Base-by-base conservation (phyloP, 164 flowering plant species). In the Dillenia turbinata region DNA sequence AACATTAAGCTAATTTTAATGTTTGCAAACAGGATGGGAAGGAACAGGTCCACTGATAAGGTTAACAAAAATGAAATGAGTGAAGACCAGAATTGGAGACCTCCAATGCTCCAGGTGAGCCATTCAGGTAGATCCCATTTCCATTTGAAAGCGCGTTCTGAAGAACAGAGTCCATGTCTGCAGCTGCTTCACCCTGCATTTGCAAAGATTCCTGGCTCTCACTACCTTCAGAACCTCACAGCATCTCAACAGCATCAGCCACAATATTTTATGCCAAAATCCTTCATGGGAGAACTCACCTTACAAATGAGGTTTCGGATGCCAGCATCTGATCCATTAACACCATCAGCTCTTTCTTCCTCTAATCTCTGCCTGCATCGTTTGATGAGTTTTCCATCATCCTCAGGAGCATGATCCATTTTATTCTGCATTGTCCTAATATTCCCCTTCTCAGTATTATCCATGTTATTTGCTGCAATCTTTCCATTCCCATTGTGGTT, bases 271-370 rank as follows among this genome's bases (percentile, higher is more conserved):
- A 16, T 62, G 71, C 51, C 70, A 64, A 66, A 51, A 66, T 54
- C 62, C 75, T 55, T 72, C 74, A 78, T 56, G 65, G 71, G 62
- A 59, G 47, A 72, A 78, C 82, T 75, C 73, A 78, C 82, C 81
- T 78, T 69, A 50, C 70, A 63, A 60, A 52, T 71, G 55, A 78
- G 75, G 63, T 61, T 71, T 64, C 22, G 57, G 11, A 63, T 48
- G 60, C 57, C 56, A 49, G 68, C 57, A 66, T 44, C 52, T 47
- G 74, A 57, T 61, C 56, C 57, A 43, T 53, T 53, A 4, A 54
- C 55, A 46, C 14, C 45, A 52, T 69, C 72, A 44, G 59, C 64
- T 59, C 49, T 60, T 54, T 70, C 73, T n/a, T 7, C 12, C 17
- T 45, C 64, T 10, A 49, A 10, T 11, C 47, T 49, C 51, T 62